phyloP scores from a whole-genome alignment of 2,329 filamentous ascomycete genomes.

The Sporothrix dimorphospora region DNA sequence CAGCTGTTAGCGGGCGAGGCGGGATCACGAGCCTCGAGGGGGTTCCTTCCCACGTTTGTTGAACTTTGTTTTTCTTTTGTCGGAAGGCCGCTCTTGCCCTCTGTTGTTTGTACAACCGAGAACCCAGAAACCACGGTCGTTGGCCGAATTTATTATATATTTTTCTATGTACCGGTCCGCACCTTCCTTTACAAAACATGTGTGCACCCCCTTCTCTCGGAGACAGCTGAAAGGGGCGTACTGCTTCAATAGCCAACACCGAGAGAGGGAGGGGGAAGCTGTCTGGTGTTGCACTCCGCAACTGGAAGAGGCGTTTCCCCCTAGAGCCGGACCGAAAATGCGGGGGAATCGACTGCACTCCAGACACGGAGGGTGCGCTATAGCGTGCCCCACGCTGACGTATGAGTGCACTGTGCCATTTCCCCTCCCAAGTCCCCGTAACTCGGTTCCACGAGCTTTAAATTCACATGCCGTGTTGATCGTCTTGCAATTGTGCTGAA shows the following conservation, averaged over 20 bases:
- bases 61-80: background rate
- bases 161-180: background rate
- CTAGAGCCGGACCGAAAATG: background rate
- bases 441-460: background rate
- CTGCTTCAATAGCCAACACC: background rate
- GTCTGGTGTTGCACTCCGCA: conserved; percentile 1
- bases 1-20: background rate
- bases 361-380: background rate
- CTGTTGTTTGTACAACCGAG: background rate
- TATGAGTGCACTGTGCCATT: background rate
- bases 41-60: background rate
- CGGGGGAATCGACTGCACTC: background rate
- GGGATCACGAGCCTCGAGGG: background rate
- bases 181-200: background rate
- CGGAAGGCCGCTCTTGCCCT: background rate
- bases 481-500: no score
- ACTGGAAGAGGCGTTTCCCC: background rate
- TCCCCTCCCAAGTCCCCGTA: background rate
- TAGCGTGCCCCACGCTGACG: background rate
- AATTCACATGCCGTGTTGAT: no score
- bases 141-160: background rate
- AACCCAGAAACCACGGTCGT: conserved; percentile 1
- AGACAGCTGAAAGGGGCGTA: no score
- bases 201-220: background rate
- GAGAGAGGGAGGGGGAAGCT: background rate